Evolutionary conservation across 305 asterid genomes (phyloP).

Genomic region (Solanum chacoense): DNA sequence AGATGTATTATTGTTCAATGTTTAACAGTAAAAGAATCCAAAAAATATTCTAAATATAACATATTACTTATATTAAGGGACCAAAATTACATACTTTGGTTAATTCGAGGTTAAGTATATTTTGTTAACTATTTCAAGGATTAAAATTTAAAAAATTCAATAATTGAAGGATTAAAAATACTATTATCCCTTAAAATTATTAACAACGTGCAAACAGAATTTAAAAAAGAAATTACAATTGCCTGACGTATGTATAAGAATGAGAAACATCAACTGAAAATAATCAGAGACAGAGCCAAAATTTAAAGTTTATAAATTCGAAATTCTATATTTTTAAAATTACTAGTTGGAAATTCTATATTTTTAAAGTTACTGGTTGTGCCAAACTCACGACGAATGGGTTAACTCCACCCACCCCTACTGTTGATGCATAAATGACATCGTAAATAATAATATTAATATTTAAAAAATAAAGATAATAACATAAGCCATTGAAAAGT

Average conservation of each 20-base stretch:
- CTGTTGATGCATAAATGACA: background rate
- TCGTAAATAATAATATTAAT: background rate
- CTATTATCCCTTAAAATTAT: background rate
- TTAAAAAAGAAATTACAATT: no score
- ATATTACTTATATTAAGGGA: background rate
- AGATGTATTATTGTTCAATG: background rate
- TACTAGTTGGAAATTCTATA: no score
- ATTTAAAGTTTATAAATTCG: no score
- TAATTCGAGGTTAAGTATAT: background rate
- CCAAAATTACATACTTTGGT: background rate
- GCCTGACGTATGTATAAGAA: background rate
- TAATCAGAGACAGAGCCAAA: rapidly evolving
- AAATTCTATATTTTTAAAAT: no score
- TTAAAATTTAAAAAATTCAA: background rate
- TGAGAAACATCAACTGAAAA: background rate
- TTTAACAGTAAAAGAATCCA: background rate
- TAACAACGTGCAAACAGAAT: no score
- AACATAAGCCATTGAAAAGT: background rate
- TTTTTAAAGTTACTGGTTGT: background rate
- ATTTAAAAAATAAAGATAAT: background rate
- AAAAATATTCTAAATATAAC: background rate
- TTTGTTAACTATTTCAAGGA: background rate
- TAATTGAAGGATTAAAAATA: background rate
- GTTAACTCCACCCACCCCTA: background rate
- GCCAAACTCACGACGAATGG: background rate